A percentile compares a stretch with the other conserved stretches of the same genome.
These are phyloP conservation scores for Pseudocercospora pini-densiflorae DNA, from an alignment of 2,329 filamentous ascomycete genomes.

Conservation along the genomic window DNA sequence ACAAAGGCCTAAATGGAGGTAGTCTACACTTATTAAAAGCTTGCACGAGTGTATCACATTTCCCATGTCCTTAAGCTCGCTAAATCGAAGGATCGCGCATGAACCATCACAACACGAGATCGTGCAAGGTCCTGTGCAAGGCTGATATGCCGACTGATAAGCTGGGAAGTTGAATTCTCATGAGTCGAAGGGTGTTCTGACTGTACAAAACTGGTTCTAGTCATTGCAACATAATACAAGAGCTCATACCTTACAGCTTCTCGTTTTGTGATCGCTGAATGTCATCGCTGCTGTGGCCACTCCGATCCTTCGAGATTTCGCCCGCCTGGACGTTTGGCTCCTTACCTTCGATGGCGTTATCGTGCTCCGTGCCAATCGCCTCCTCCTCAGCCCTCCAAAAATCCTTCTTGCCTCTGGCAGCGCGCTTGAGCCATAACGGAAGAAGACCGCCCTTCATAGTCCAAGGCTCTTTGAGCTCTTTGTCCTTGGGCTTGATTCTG, in stretches of 20 bases:
- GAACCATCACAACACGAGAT: no score
- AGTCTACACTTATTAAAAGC: no score
- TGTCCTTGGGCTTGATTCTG: conserved; percentile 74
- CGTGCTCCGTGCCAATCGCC: neutral
- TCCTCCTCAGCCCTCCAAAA: conserved; percentile 64
- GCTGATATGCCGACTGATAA: no score
- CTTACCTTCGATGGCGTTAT: conserved; percentile 13
- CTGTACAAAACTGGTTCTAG: no score
- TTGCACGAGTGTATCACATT: no score
- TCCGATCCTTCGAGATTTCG: neutral
- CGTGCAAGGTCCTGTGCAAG: no score
- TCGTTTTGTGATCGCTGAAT: neutral
- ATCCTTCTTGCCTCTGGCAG: conserved; percentile 69
- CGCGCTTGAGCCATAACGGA: conserved; percentile 72
- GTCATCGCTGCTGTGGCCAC: neutral
- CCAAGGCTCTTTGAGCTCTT: conserved; percentile 79
- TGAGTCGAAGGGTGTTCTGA: no score
- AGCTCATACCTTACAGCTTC: neutral
- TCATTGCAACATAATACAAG: no score
- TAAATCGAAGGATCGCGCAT: no score
- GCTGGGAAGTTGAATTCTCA: no score
- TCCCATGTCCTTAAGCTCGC: no score
- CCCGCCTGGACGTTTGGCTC: neutral
- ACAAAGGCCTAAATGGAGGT: no score
- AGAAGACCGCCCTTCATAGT: conserved; percentile 77